A percentile compares a stretch with the other conserved stretches of the same genome.
These are phyloP conservation scores for Aschersonia sp. DNA, from an alignment of 2,329 filamentous ascomycete genomes.

Conservation along the genomic window DNA sequence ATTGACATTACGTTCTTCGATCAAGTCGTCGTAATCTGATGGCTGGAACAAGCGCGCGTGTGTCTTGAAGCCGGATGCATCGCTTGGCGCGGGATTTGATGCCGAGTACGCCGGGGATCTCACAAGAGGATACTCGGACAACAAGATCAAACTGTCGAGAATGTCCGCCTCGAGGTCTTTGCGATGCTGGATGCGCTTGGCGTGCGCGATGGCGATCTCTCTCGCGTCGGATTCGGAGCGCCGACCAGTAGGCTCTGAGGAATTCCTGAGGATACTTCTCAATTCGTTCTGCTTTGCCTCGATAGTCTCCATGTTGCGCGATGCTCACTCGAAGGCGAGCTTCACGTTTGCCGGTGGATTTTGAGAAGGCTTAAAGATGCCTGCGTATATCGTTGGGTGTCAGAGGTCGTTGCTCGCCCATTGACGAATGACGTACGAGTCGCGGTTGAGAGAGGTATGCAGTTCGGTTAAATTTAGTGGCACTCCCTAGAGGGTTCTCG, in stretches of 20 bases:
- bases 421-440: no score
- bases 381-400: no score
- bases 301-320: slow-evolving; percentile 10
- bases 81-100: slow-evolving; percentile 36
- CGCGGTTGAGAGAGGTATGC: no score
- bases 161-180: slow-evolving; percentile 67
- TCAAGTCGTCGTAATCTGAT: slow-evolving; percentile 74
- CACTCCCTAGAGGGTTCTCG: no score
- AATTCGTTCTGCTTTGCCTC: slow-evolving; percentile 17
- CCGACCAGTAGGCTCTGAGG: slow-evolving; percentile 3
- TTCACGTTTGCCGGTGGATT: no score
- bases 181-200: slow-evolving; percentile 65
- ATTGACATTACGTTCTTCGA: slow-evolving; percentile 78
- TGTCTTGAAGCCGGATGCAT: slow-evolving; percentile 49
- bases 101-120: slow-evolving; percentile 21
- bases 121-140: slow-evolving; percentile 44
- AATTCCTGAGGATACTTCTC: slow-evolving; percentile 50
- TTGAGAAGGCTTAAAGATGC: no score
- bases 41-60: slow-evolving; percentile 66
- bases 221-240: slow-evolving; percentile 24
- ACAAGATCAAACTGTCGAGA: slow-evolving; percentile 53
- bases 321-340: not conserved
- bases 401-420: no score
- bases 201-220: slow-evolving; percentile 67
- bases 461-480: no score